phyloP scores from a whole-genome alignment of 2,329 filamentous ascomycete genomes.

The Aureobasidium musti region DNA sequence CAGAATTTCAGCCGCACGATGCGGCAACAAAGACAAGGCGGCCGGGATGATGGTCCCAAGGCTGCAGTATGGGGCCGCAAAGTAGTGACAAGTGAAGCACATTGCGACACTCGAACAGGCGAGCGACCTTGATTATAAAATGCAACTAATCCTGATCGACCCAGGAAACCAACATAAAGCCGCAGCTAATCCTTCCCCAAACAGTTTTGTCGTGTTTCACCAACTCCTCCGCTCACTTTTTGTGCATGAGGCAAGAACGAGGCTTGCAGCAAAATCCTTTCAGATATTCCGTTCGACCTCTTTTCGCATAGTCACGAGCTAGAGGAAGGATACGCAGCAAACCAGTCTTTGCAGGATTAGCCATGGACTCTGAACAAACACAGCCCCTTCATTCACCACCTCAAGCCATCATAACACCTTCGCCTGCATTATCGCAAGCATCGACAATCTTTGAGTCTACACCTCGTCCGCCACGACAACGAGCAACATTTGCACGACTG shows the following conservation, averaged over 20 bases:
- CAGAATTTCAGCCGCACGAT: neutral
- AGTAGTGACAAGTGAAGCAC: conserved; percentile 9
- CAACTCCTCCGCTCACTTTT: neutral
- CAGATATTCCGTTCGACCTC: neutral
- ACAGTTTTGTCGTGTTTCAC: conserved; percentile 4
- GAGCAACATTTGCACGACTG: conserved; percentile 27
- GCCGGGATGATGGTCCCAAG: neutral
- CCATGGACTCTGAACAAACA: conserved; percentile 4
- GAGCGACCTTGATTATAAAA: neutral
- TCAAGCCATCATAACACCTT: neutral
- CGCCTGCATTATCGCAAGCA: conserved; percentile 15
- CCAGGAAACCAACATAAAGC: conserved; percentile 7
- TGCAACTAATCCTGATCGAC: neutral
- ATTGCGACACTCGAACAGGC: conserved; percentile 7
- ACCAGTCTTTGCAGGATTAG: neutral
- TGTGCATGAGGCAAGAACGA: neutral
- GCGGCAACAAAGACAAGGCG: neutral
- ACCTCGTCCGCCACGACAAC: conserved; percentile 15
- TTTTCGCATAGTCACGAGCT: neutral
- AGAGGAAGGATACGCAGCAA: neutral
- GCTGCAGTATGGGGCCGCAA: neutral
- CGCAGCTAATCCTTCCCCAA: neutral
- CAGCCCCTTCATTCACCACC: conserved; percentile 1
- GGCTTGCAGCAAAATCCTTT: conserved; percentile 3
- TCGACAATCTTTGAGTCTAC: conserved; percentile 21